Base-by-base conservation (phyloP, 2,329 filamentous ascomycete species). In the Ophiocordyceps australis region DNA sequence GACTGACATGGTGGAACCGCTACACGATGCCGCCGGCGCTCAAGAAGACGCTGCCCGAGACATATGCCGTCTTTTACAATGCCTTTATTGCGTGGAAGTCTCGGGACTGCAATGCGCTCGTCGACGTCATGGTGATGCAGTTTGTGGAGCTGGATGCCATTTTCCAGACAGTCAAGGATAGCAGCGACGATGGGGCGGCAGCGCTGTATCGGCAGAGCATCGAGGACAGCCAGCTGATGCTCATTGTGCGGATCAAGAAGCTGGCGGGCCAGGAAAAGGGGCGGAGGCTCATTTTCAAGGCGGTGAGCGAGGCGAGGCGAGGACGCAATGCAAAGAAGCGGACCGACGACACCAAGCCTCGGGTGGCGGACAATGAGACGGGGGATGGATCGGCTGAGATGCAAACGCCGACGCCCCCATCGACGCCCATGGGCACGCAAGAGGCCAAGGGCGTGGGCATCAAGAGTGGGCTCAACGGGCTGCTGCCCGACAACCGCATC, bases 71-170 rank as follows among this genome's bases (percentile, higher is more conserved):
- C 1, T 89, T 82, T 37, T 69, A 75, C 38, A 75, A 78, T 27
- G 77, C 77, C 2, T 85, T 89, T 41, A 77, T 80, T 32, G 72
- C 77, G 4, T 89, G 80, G 80, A 82, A 85, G 48, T 74, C 79
- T 2, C 67, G 78, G 27, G 80, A 86, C 43, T 80, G 77, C 0
- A 73, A 73, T 28, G 73, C 78, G 0, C 56, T 89, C 5, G 70
- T 86, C 27, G 76, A 85, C 38, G 74, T 81, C 28, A 85, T 89
- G 79, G 62, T 86, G n/a, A 65, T 80, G 40, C 78, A 82, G 35
- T 85, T 86, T 46, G 77, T 85, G 12, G 79, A 83, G 42, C 63
- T 89, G 3, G 80, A 89, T 40, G 74, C 74, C 19, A 86, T 86
- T 24, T 78, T 78, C 60, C 76, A 83, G 42, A 79, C 75, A 3